Conservation (phyloP, 148 eudicot species). For the Nepenthes mirabilis region DNA sequence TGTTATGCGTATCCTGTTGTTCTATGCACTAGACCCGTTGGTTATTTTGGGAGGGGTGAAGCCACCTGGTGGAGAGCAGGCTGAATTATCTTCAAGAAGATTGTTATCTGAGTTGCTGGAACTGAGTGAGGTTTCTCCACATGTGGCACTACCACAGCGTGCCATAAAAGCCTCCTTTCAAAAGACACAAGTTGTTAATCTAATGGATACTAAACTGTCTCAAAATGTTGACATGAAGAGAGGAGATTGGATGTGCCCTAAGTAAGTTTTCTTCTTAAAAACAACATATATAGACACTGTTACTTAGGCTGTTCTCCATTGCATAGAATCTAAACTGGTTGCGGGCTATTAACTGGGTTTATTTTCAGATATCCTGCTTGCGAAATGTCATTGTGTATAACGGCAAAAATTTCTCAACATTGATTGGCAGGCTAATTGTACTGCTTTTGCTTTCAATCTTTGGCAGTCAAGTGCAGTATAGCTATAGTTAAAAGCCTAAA, state of each 20-base stretch:
- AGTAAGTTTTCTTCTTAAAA: slow-evolving; percentile 23
- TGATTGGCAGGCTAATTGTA: too few species aligned
- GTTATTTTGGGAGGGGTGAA: slow-evolving; percentile 33
- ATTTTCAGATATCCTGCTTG: too few species aligned
- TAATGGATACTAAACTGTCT: slow-evolving; percentile 6
- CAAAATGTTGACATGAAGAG: slow-evolving; percentile 30
- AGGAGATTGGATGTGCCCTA: slow-evolving; percentile 53
- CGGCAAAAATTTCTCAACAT: too few species aligned
- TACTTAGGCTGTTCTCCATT: too few species aligned
- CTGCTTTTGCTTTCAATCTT: too few species aligned
- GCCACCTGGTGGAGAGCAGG: slow-evolving; percentile 29
- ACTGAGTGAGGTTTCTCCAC: slow-evolving; percentile 33
- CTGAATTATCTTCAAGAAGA: slow-evolving; percentile 58
- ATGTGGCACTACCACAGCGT: slow-evolving; percentile 28
- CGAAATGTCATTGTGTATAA: too few species aligned
- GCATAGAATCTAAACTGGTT: too few species aligned
- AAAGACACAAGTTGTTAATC: slow-evolving; percentile 16
- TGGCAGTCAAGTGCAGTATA: too few species aligned
- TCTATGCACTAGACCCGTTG: slow-evolving; percentile 60
- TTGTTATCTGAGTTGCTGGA: slow-evolving; percentile 51
- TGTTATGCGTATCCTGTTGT: slow-evolving; percentile 66
- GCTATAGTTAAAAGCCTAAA: too few species aligned
- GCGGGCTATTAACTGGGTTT: too few species aligned
- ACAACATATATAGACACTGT: too few species aligned
- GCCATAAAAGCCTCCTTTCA: slow-evolving; percentile 12